phyloP scores from a whole-genome alignment of 371 early-diverging fungal species.

The Rhizopus arrhizus region DNA sequence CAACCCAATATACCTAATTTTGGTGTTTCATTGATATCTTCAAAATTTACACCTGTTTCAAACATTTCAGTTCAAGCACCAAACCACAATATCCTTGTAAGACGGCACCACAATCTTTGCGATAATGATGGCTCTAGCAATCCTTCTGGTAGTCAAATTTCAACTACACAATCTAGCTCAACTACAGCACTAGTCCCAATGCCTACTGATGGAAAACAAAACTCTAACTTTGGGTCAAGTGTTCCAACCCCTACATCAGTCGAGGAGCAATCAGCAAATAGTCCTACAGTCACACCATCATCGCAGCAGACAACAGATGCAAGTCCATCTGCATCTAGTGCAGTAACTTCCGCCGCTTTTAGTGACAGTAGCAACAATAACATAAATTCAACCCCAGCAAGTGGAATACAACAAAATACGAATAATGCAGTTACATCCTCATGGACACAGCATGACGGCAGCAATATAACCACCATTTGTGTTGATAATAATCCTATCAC shows the following conservation, averaged over 20 bases:
- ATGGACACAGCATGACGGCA: background rate
- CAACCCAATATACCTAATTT: background rate
- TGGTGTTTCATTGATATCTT: background rate
- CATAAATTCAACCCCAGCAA: background rate
- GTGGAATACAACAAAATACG: background rate
- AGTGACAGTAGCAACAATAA: background rate
- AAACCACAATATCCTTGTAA: background rate
- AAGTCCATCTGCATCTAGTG: background rate
- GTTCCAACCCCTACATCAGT: background rate
- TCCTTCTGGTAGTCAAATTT: background rate
- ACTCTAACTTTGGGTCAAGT: background rate
- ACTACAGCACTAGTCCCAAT: background rate
- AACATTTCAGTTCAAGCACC: slow-evolving; percentile 2
- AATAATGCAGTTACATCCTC: background rate
- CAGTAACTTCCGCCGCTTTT: background rate
- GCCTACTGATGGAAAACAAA: background rate
- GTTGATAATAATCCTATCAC: background rate
- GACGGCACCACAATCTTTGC: background rate
- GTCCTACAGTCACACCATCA: background rate
- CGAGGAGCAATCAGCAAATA: background rate
- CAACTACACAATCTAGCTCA: background rate
- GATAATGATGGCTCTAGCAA: background rate
- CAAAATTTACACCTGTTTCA: slow-evolving; percentile 1
- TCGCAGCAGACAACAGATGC: background rate
- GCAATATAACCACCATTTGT: background rate